These are phyloP conservation scores for Phialophora chinensis DNA, from an alignment of 2,329 filamentous ascomycete species.

Conservation along the genomic window DNA sequence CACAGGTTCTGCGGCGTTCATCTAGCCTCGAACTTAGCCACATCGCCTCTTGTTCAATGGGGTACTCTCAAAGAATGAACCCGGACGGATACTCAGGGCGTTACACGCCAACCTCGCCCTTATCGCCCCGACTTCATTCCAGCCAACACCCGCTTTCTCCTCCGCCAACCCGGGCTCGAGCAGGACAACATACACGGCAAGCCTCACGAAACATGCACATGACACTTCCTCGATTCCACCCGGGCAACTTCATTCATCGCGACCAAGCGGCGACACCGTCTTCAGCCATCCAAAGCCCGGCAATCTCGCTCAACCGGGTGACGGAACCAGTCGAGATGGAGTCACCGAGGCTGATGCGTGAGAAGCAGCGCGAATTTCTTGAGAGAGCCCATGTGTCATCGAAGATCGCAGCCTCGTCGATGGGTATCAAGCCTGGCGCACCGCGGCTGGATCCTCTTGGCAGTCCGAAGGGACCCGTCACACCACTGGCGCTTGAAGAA, in stretches of 20 bases:
- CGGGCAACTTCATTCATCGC: constrained; percentile 49
- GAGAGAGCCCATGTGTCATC: constrained; percentile 46
- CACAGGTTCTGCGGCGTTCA: constrained; percentile 18
- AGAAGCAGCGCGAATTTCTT: constrained; percentile 52
- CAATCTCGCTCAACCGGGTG: constrained; percentile 38
- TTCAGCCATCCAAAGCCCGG: constrained; percentile 42
- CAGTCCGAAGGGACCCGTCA: constrained; percentile 54
- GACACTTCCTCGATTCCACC: constrained; percentile 54
- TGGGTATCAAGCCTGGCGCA: constrained; percentile 48
- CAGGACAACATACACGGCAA: constrained; percentile 44
- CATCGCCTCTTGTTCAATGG: constrained; percentile 17
- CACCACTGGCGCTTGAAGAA: constrained; percentile 50
- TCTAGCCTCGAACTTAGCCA: constrained; percentile 1
- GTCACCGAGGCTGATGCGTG: constrained; percentile 47
- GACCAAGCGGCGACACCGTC: constrained; percentile 43
- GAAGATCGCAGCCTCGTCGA: constrained; percentile 40
- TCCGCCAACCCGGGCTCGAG: constrained; percentile 44
- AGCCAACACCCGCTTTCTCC: constrained; percentile 42
- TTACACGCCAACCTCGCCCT: constrained; percentile 40
- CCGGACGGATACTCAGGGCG: constrained; percentile 32
- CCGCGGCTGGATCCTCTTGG: constrained; percentile 53
- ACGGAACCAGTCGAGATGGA: constrained; percentile 42
- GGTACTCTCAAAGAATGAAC: constrained; percentile 23
- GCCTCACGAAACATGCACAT: constrained; percentile 48
- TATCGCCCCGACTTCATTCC: constrained; percentile 35